Conservation (phyloP, 192 early-diverging fungal species). For the Lunasporangiospora selenospora region DNA sequence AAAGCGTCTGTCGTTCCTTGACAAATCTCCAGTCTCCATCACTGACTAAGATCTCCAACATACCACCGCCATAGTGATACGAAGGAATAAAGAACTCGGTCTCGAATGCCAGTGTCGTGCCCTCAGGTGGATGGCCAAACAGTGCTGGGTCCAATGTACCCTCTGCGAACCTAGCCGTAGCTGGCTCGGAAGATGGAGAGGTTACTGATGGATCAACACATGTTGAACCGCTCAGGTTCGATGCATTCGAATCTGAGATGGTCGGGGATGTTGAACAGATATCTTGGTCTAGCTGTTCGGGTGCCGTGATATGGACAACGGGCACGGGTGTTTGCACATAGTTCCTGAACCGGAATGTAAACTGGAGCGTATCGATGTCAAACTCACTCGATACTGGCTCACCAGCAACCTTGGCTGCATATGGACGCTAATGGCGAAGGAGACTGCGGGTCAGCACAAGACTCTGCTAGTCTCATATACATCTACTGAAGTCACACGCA, state of each 20-base stretch:
- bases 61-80: conserved; percentile 69
- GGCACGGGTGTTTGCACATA: conserved; percentile 36
- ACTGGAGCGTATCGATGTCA: conserved; percentile 64
- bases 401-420: conserved; percentile 81
- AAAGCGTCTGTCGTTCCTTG: conserved; percentile 70
- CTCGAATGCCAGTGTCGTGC: conserved; percentile 26
- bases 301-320: conserved; percentile 22
- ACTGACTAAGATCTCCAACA: conserved; percentile 63
- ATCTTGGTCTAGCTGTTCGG: conserved; percentile 15
- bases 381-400: conserved; percentile 65
- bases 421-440: conserved; percentile 64
- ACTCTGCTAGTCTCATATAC: no score
- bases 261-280: neutral
- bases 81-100: conserved; percentile 80
- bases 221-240: neutral
- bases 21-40: conserved; percentile 79
- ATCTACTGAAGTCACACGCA: no score
- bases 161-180: no score
- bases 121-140: conserved; percentile 30
- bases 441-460: no score
- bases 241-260: neutral
- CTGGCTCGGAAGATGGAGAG: neutral
- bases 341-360: conserved; percentile 65
- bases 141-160: neutral
- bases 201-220: no score